phyloP scores from a whole-genome alignment of 768 basidiomycete genomes.

The Mycena epipterygia region DNA sequence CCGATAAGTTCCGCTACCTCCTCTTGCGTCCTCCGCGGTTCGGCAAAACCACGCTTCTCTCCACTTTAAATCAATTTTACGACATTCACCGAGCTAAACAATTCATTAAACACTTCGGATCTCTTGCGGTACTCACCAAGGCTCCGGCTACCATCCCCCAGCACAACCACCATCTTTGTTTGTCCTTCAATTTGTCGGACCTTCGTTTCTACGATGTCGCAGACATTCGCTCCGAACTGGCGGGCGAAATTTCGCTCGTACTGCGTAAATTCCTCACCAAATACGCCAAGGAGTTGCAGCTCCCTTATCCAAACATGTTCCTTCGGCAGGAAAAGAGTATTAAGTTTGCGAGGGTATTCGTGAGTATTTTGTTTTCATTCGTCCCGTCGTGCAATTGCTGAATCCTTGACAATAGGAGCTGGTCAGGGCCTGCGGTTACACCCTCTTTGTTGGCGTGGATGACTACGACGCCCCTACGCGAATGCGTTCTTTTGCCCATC shows the following conservation, averaged over 20 bases:
- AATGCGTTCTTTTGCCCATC: not conserved
- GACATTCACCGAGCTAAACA: not conserved
- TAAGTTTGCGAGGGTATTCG: slow-evolving; percentile 16
- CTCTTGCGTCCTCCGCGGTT: slow-evolving; percentile 15
- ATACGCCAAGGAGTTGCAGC: slow-evolving; percentile 16
- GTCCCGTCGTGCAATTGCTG: not conserved
- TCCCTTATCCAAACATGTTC: not conserved
- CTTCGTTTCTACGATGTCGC: not conserved
- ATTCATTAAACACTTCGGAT: not conserved
- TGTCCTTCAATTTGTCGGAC: not conserved
- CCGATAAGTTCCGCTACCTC: not conserved
- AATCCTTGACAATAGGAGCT: slow-evolving; percentile 2
- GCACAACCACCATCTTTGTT: slow-evolving; percentile 15
- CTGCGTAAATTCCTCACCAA: slow-evolving; percentile 12
- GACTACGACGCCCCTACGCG: slow-evolving; percentile 14
- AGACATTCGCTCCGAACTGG: not conserved
- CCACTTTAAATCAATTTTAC: slow-evolving; percentile 1
- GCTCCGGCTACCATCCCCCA: not conserved
- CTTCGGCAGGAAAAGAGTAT: not conserved
- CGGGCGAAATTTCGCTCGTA: not conserved
- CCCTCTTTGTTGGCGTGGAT: slow-evolving; percentile 23
- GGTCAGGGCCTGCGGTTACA: slow-evolving; percentile 1
- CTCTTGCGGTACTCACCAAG: not conserved
- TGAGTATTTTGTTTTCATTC: not conserved
- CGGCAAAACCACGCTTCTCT: slow-evolving; percentile 17